Percentiles rank a stretch among this genome's conserved stretches.
Evolutionary conservation across 495 filamentous ascomycete genomes (phyloP).

Genomic region (Neurospora intermedia): DNA sequence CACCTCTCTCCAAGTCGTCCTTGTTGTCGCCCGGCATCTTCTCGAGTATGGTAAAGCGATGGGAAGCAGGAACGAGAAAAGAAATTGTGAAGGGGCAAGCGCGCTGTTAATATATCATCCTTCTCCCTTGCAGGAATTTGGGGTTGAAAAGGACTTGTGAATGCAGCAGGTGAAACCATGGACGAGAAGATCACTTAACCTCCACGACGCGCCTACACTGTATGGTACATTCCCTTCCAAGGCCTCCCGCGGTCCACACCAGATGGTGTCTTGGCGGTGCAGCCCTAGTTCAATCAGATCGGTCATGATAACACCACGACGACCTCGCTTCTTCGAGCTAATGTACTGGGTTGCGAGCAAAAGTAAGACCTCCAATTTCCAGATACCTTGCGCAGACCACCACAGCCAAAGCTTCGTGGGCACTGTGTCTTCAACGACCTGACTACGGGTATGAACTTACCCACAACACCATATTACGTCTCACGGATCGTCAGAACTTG

Average conservation of each 20-base stretch:
- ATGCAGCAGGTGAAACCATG: neutral
- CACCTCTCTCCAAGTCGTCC: neutral
- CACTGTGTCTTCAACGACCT: too few species aligned
- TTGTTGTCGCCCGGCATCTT: conserved; percentile 5
- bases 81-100: neutral
- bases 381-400: too few species aligned
- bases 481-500: neutral
- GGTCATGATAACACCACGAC: neutral
- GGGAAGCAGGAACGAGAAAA: neutral
- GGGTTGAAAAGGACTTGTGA: neutral
- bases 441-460: too few species aligned
- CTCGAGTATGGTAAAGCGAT: neutral
- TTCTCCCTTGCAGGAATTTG: neutral
- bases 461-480: neutral
- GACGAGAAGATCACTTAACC: neutral
- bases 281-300: neutral
- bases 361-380: too few species aligned
- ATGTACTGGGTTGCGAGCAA: neutral
- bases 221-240: neutral
- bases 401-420: too few species aligned
- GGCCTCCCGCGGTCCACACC: neutral
- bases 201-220: neutral
- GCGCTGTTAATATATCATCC: neutral
- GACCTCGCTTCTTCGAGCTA: neutral
- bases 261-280: neutral